These are phyloP conservation scores for Podaxis rugospora DNA, from an alignment of 768 basidiomycete genomes.

Conservation along the genomic window DNA sequence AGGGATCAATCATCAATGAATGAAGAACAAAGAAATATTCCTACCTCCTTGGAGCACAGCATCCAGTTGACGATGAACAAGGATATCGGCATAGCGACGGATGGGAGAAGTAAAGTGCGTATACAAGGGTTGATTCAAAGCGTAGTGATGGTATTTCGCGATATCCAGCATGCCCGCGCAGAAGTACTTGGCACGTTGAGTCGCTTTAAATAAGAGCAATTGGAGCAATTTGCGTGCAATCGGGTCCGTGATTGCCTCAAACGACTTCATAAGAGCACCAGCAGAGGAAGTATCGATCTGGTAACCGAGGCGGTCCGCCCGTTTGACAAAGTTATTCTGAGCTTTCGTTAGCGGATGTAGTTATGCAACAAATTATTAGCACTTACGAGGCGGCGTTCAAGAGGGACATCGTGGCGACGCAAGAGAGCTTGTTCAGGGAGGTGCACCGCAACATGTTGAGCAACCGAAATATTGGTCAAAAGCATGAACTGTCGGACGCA, in stretches of 20 bases:
- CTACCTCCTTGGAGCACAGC: slow-evolving; percentile 72
- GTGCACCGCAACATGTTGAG: slow-evolving; percentile 89
- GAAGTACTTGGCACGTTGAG: slow-evolving; percentile 95
- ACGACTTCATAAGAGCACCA: slow-evolving; percentile 79
- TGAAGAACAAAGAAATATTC: slow-evolving; percentile 18
- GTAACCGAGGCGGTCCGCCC: slow-evolving; percentile 81
- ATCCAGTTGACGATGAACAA: slow-evolving; percentile 96
- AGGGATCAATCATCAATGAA: slow-evolving; percentile 6
- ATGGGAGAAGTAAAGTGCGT: slow-evolving; percentile 93
- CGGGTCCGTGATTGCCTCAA: slow-evolving; percentile 69
- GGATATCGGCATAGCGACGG: slow-evolving; percentile 87
- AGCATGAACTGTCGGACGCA: slow-evolving; percentile 75
- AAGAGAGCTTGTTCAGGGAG: slow-evolving; percentile 97
- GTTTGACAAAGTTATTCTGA: slow-evolving; percentile 72
- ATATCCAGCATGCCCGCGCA: slow-evolving; percentile 99
- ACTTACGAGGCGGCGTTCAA: slow-evolving; percentile 85
- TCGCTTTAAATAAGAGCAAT: slow-evolving; percentile 85
- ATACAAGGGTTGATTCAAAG: slow-evolving; percentile 87
- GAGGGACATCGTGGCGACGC: slow-evolving; percentile 88
- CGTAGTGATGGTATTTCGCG: slow-evolving; percentile 93
- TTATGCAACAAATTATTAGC: not conserved
- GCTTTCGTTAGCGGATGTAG: slow-evolving; percentile 14
- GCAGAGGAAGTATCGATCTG: slow-evolving; percentile 76
- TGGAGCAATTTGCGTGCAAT: slow-evolving; percentile 77
- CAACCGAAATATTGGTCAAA: slow-evolving; percentile 83